phyloP scores from a whole-genome alignment of 768 basidiomycete species.

The Trametes maxima region DNA sequence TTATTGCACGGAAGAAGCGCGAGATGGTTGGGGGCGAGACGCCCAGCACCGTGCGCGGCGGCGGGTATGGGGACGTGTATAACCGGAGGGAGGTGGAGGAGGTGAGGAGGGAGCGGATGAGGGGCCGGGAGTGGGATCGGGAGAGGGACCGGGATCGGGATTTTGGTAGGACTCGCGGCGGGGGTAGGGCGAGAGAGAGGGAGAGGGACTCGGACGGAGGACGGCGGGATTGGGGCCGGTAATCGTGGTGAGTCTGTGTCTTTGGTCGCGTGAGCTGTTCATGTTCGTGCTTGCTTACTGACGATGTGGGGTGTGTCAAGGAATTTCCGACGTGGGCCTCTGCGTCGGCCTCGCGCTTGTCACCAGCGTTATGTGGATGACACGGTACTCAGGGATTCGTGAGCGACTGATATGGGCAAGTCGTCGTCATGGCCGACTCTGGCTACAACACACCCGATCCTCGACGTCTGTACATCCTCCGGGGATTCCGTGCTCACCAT shows the following conservation, averaged over 20 bases:
- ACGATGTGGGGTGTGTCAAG: background rate
- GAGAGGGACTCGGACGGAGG: too few species aligned
- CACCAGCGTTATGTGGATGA: too few species aligned
- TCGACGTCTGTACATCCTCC: too few species aligned
- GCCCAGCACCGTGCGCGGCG: slow-evolving; percentile 60
- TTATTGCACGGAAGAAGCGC: slow-evolving; percentile 65
- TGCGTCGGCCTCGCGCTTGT: too few species aligned
- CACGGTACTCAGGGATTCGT: too few species aligned
- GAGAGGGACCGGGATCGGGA: background rate
- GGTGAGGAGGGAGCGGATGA: slow-evolving; percentile 54
- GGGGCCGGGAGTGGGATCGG: slow-evolving; percentile 34
- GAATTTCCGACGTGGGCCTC: too few species aligned
- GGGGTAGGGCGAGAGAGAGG: too few species aligned
- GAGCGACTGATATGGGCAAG: too few species aligned
- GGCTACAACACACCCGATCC: too few species aligned
- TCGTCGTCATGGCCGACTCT: too few species aligned
- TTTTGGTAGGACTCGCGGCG: too few species aligned
- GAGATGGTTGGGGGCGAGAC: slow-evolving; percentile 68
- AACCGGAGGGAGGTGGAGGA: slow-evolving; percentile 74
- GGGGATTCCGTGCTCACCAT: too few species aligned
- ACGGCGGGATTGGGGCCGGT: slow-evolving; percentile 2
- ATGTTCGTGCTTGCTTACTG: background rate
- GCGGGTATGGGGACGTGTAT: slow-evolving; percentile 63
- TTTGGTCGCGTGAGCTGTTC: background rate
- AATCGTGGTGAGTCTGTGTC: slow-evolving; percentile 3